Base-by-base conservation (phyloP, 352 stramenopile species). In the Phytophthora litchii region DNA sequence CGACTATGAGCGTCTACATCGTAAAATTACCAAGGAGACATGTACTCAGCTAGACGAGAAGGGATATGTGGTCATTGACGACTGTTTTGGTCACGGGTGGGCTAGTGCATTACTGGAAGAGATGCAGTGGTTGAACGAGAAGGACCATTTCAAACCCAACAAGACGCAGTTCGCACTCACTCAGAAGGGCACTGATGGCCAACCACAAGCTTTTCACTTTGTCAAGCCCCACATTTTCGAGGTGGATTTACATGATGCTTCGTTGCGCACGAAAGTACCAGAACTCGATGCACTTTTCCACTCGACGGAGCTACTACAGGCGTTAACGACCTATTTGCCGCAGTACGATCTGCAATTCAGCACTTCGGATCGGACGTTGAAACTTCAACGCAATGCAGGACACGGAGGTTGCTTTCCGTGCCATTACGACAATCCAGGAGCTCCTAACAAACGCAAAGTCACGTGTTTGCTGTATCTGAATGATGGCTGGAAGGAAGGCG, bases 151-250 rank as follows among this genome's bases (percentile, higher is more conserved):
- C 56, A 79, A 74, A 42, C 78, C 78, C 31, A 92, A 93, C 78
- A 88, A 91, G 71, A 92, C 83, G 31, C 83, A 95, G 59, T 92
- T 95, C 51, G 67, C 76, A 45, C 54, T 86, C n/a, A 79, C 74
- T 3, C 77, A 83, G 32, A 70, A 70, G 9, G 55, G 54, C 10
- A 51, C 32, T 3, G 48, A 69, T 20, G 50, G 54, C 38, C 59
- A 64, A 35, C 54, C 57, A 6, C 64, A 75, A 54, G 68, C 75
- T 23, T 73, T 76, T 23, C 72, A 88, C 58, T 91, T 88, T 40
- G 58, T 79, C 57, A 95, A 95, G 72, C 86, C 86, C n/a, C 69
- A 92, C 61, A 92, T 95, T 56, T 95, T 74, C 32, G 86, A 95
- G 45, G 76, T 88, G 21, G 86, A 95, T 62, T 58, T 95, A 29